Conservation (phyloP, 805 yeast genomes). For the Candida coleopterorum region DNA sequence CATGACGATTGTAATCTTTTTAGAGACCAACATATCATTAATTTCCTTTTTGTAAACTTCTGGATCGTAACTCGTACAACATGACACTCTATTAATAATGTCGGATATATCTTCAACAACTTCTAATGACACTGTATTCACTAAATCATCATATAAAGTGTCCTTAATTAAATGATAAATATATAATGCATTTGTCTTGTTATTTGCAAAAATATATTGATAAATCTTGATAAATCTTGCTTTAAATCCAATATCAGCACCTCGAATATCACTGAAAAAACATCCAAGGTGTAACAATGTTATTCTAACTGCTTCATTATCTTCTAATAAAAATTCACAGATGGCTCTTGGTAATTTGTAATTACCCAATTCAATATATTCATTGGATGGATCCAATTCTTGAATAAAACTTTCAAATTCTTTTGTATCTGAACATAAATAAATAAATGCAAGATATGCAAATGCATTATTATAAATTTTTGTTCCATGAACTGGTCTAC, state of each 20-base stretch:
- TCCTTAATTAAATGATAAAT: constrained; percentile 28
- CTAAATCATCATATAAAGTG: constrained; percentile 22
- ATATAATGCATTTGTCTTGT: constrained; percentile 18
- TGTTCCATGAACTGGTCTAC: constrained; percentile 8
- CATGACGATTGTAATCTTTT: constrained; percentile 11
- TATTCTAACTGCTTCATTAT: constrained; percentile 16
- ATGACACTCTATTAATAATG: constrained; percentile 19
- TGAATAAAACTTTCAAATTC: constrained; percentile 20
- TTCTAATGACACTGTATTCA: constrained; percentile 23
- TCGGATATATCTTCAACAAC: constrained; percentile 24
- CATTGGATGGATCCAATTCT: constrained; percentile 17
- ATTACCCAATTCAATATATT: constrained; percentile 10
- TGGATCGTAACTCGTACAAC: constrained; percentile 14
- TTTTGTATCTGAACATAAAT: constrained; percentile 22
- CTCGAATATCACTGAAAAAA: constrained; percentile 23
- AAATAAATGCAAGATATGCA: constrained; percentile 29
- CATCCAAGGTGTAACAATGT: constrained; percentile 27
- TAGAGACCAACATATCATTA: constrained; percentile 14
- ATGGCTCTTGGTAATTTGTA: constrained; percentile 24
- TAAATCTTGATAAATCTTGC: constrained; percentile 26
- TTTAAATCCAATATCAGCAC: constrained; percentile 26
- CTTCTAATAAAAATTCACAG: constrained; percentile 20
- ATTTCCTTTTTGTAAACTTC: constrained; percentile 12
- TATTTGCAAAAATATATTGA: constrained; percentile 19
- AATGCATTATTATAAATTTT: constrained; percentile 9